Evolutionary conservation across 2,329 filamentous ascomycete species (phyloP), one percentile per base, ranked within the genome.

Genomic region (Amphichorda felina): DNA sequence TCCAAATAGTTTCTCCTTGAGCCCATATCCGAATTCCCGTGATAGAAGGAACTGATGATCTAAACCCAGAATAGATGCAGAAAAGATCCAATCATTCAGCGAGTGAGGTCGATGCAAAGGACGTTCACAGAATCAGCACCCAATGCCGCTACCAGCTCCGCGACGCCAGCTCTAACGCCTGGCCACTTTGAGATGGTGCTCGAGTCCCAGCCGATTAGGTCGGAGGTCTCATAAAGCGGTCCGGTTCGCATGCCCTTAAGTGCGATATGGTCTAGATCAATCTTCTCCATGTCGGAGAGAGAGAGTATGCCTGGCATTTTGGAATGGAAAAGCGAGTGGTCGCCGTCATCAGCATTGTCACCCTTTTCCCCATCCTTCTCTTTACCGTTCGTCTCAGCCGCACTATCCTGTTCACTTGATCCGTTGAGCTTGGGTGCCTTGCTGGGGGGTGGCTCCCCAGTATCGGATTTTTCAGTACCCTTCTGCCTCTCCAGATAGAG

Each of bases 301-400:
- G 71, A 63, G 30, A 74, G 63, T 27, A 84, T 66, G 1, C 82
- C 82, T 0, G 82, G 82, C 64, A 87, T 79, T 32, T 68, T 63
- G 33, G 77, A 66, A 1, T 60, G 51, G 40, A 85, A 75, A 0
- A 87, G 59, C 16, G 56, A 61, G 24, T 42, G 36, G 35, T 46
- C 39, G 6, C 38, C 41, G 8, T 43, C 34, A 22, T 43, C 37
- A 11, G 38, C 36, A 15, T 47, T 41, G 4, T 50, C 45, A 6
- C 48, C 48, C 5, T 46, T 42, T 4, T 45, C 41, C 2, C 40
- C 40, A 5, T 46, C 39, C 4, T 40, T 31, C 4, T 41, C 33
- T 11, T 33, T 31, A 11, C 40, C 39, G 19, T 38, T 28, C 17
- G 36, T 25, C 5, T 36, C 33, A 8, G 44, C 33, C 18, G 19